A percentile compares a stretch with the other conserved stretches of the same genome.
These are phyloP conservation scores for Pinus taeda DNA, from an alignment of 75 land plant species.

Conservation along the genomic window DNA sequence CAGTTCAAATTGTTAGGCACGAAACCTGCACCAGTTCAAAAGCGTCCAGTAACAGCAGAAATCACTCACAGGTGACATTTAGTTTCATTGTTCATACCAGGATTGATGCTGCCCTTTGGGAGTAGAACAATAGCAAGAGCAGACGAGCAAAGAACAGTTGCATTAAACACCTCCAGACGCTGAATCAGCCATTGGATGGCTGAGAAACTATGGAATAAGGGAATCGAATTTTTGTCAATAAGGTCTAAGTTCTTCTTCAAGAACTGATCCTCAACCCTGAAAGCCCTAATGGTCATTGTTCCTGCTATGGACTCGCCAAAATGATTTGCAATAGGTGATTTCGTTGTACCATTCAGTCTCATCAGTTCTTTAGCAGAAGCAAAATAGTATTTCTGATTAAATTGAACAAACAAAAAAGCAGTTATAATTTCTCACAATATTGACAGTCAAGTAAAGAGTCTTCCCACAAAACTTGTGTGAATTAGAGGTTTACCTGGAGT, in stretches of 20 bases:
- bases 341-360: slow-evolving; percentile 41
- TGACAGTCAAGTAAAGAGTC: no score
- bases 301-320: slow-evolving; percentile 38
- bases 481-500: slow-evolving; percentile 26
- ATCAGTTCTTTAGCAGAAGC: slow-evolving; percentile 37
- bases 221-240: slow-evolving; percentile 29
- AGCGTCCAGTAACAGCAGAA: background rate
- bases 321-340: slow-evolving; percentile 41
- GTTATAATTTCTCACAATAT: no score
- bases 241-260: slow-evolving; percentile 25
- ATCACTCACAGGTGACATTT: background rate
- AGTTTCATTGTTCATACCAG: no score
- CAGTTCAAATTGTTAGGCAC: background rate
- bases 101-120: no score
- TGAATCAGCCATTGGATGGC: slow-evolving; percentile 38
- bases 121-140: no score
- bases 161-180: background rate
- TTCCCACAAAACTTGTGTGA: background rate
- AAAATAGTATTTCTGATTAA: slow-evolving; percentile 27
- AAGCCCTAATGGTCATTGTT: slow-evolving; percentile 40
- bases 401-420: background rate
- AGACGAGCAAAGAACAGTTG: no score
- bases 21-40: no score
- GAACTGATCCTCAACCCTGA: slow-evolving; percentile 27
- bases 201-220: slow-evolving; percentile 38